Percentiles rank a stretch among this genome's conserved stretches.
These are phyloP conservation scores for Talaromyces sp. DNA, from an alignment of 2,329 filamentous ascomycete species.

Conservation along the genomic window DNA sequence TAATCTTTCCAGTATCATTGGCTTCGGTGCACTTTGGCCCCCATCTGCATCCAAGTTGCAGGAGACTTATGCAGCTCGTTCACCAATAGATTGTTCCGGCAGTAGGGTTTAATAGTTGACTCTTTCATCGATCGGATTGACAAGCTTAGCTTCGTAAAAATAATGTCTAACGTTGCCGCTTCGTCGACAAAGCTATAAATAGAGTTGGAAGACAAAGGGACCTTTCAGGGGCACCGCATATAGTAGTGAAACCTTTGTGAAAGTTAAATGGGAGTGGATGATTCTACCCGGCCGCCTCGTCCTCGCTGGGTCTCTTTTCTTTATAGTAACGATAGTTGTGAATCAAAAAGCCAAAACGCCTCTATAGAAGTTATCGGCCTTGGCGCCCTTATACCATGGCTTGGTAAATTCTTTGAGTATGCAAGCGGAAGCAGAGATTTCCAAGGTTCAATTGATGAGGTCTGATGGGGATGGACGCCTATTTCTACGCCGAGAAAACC, in stretches of 20 bases:
- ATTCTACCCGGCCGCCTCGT: conserved; percentile 5
- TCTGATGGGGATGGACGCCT: conserved; percentile 2
- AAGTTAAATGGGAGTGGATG: conserved; percentile 4
- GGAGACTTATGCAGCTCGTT: conserved; percentile 1
- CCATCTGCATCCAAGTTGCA: conserved; percentile 2
- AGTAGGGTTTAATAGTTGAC: too few relatives aligned
- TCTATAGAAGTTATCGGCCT: conserved; percentile 7
- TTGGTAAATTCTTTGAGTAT: background rate
- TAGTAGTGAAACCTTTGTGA: conserved; percentile 1
- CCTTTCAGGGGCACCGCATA: background rate
- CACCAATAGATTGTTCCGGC: too few relatives aligned
- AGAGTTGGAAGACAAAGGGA: too few relatives aligned
- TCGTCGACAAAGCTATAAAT: too few relatives aligned
- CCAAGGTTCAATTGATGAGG: conserved; percentile 1
- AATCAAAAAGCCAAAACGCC: conserved; percentile 1
- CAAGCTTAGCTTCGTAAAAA: background rate
- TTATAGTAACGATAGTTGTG: background rate
- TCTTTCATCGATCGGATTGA: background rate
- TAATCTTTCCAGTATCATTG: conserved; percentile 2
- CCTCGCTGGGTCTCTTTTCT: conserved; percentile 3
- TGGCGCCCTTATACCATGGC: conserved; percentile 5
- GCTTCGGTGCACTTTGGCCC: conserved; percentile 2
- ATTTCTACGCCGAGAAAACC: background rate
- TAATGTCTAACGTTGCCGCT: background rate
- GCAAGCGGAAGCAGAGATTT: background rate